phyloP scores from a whole-genome alignment of 2,329 filamentous ascomycete species.

The Byssothecium circinans region DNA sequence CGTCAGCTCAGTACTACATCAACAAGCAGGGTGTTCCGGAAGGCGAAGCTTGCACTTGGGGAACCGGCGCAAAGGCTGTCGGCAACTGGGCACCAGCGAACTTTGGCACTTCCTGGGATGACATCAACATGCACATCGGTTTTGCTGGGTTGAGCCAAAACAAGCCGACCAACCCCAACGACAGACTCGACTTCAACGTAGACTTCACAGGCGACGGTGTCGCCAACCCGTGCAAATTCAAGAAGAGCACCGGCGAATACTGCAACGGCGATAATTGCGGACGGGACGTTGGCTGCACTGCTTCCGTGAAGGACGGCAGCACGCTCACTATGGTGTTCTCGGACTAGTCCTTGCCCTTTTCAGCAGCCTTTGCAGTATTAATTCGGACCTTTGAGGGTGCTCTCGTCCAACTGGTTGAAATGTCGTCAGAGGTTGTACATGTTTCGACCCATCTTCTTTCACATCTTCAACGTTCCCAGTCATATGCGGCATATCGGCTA shows the following conservation, averaged over 20 bases:
- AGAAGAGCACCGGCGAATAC: conserved; percentile 66
- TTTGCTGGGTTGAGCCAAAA: conserved; percentile 88
- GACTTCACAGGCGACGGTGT: conserved; percentile 69
- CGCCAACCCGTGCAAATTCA: conserved; percentile 58
- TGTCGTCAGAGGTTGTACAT: not conserved
- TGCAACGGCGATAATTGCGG: conserved; percentile 51
- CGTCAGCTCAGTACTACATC: conserved; percentile 95
- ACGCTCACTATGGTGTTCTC: conserved; percentile 33
- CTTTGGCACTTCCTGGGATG: conserved; percentile 73
- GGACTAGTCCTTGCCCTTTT: conserved; percentile 15
- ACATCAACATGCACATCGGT: conserved; percentile 52
- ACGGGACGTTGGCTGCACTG: conserved; percentile 68
- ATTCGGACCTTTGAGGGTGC: not conserved
- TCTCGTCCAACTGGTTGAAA: not conserved
- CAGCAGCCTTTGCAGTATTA: not conserved
- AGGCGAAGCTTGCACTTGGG: conserved; percentile 77
- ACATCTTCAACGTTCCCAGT: not conserved
- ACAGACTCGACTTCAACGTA: conserved; percentile 75
- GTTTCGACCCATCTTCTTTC: not conserved
- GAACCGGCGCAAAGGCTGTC: conserved; percentile 57
- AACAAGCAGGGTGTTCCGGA: conserved; percentile 74
- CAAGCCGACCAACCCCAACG: conserved; percentile 66
- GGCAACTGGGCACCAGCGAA: conserved; percentile 90
- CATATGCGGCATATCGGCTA: not conserved
- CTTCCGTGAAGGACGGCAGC: conserved; percentile 22